Conservation (phyloP, 345 rosid genomes). For the Psidium friedrichsthalianum region DNA sequence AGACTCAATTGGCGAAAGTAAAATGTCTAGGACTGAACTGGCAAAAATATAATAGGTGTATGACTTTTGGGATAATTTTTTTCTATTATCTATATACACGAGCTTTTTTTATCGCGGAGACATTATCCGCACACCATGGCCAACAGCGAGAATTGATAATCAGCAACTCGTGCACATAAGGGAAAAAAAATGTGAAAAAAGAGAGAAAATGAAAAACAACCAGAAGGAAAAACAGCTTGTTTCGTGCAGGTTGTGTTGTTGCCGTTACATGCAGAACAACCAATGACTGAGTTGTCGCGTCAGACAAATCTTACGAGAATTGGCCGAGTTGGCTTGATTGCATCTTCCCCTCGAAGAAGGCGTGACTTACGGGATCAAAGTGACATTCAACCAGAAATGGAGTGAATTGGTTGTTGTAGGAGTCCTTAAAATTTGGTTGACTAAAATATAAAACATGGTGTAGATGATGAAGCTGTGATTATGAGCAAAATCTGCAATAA, state of each 20-base stretch:
- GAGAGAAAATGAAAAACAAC: background rate
- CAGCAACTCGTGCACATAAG: background rate
- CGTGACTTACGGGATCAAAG: no score
- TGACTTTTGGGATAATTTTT: no score
- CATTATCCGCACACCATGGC: background rate
- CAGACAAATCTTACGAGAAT: background rate
- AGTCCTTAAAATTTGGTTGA: background rate
- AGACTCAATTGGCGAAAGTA: no score
- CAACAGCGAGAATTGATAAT: background rate
- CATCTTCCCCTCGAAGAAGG: background rate
- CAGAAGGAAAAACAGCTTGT: background rate
- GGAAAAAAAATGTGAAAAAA: background rate
- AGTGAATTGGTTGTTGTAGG: no score
- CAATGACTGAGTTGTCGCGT: fast-evolving
- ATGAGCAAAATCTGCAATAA: background rate
- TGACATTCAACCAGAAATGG: no score
- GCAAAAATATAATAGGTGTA: no score
- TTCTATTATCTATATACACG: background rate
- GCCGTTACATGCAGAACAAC: background rate
- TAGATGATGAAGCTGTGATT: no score
- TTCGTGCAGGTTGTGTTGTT: fast-evolving
- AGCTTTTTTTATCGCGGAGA: background rate
- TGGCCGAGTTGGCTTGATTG: background rate
- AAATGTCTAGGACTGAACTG: no score
- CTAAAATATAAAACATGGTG: no score